Evolutionary conservation across 768 basidiomycete genomes (phyloP), one percentile per base, ranked within the genome.

Genomic region (Trametes cingulata): DNA sequence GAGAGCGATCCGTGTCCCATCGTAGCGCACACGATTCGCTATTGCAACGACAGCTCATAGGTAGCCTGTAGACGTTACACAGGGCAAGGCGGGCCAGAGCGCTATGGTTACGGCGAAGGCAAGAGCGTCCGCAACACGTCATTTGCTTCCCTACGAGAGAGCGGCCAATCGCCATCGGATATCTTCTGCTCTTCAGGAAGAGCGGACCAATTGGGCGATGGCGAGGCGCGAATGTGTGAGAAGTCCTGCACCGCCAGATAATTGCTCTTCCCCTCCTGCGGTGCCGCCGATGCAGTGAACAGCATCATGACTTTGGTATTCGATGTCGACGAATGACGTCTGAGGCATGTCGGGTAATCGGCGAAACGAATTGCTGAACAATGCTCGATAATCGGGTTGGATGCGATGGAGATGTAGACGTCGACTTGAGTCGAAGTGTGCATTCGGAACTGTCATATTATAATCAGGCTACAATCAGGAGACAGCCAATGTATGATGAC

Each of bases 341-440:
- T 57, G 6, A 79, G 60, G 15, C 51, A 59, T 1, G 60, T 48
- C 0, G 91, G 90, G 70, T 91, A 95, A 1, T 70, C 63, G 2
- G 83, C 76, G 65, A 96, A 94, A 6, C 80, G 76, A 46, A 95
- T 82, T 0, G 66, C 65, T 0, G 75, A 75, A 66, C 86, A 93
- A 62, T 87, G 78, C 68, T 96, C 94, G 43, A 95, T 92, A 71
- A 93, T 79, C 1, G 93, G 93, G 45, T 86, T 84, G 3, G 91
- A 92, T 4, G 74, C 68, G 12, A 86, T 83, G 6, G 82, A 75
- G 2, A 95, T 79, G 65, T 88, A 86, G 2, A 93, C 81, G 50
- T 85, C 83, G 0, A 87, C 82, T 9, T 76, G 60, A 0, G 69
- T 77, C 1, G 93, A 93, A 19, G 81, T 78, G 70, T 95, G 94